Conservation (phyloP, 2,329 filamentous ascomycete genomes). For the Rhinocladiella similis region DNA sequence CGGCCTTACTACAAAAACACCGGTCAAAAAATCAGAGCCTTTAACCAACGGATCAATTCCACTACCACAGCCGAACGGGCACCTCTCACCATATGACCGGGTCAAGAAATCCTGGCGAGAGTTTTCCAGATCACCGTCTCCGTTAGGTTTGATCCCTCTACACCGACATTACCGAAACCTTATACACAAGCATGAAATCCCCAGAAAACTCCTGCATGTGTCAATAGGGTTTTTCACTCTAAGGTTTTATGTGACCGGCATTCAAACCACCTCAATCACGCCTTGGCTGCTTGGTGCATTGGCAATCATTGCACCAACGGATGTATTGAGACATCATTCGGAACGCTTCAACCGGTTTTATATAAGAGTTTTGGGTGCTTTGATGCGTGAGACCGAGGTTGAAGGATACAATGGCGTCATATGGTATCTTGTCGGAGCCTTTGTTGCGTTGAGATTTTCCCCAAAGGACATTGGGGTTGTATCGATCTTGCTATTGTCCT, state of each 20-base stretch:
- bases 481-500: slow-evolving; percentile 85
- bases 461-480: slow-evolving; percentile 93
- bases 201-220: slow-evolving; percentile 87
- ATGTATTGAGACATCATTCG: slow-evolving; percentile 80
- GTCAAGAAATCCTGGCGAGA: slow-evolving; percentile 68
- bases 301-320: slow-evolving; percentile 78
- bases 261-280: slow-evolving; percentile 74
- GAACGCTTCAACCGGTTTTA: slow-evolving; percentile 83
- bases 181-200: slow-evolving; percentile 95
- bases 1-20: slow-evolving; percentile 51
- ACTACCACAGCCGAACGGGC: slow-evolving; percentile 57
- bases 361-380: slow-evolving; percentile 76
- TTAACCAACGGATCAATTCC: slow-evolving; percentile 40
- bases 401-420: slow-evolving; percentile 95
- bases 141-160: slow-evolving; percentile 90
- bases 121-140: slow-evolving; percentile 87
- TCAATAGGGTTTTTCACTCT: slow-evolving; percentile 95
- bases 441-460: slow-evolving; percentile 80
- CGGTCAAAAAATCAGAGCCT: slow-evolving; percentile 41
- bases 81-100: slow-evolving; percentile 70
- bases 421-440: slow-evolving; percentile 90
- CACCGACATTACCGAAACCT: slow-evolving; percentile 89
- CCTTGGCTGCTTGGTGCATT: slow-evolving; percentile 80
- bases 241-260: slow-evolving; percentile 77
- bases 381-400: slow-evolving; percentile 97